Evolutionary conservation across 768 basidiomycete genomes (phyloP), one percentile per base, ranked within the genome.

Genomic region (Macrolepiota fuliginosa): DNA sequence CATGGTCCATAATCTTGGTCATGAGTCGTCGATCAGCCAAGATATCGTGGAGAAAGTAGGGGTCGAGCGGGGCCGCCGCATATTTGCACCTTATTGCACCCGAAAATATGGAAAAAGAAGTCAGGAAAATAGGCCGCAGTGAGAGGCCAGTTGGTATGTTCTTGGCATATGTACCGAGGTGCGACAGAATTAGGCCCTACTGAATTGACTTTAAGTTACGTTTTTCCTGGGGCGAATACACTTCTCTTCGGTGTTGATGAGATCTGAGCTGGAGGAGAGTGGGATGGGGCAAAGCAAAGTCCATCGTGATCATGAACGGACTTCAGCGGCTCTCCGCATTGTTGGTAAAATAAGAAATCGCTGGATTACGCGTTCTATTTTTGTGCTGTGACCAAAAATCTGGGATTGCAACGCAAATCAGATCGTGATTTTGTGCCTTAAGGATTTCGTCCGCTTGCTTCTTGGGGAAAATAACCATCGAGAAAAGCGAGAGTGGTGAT

Each of bases 41-140:
- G 25, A 35, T 32, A 27, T 35, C n/a, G 29, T 58, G 24, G 32
- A 37, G 29, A 51, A 51, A 49, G 52, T 29, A 29, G 40, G 4
- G 35, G 19, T 49, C 27, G 54, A 36, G 53, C 42, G 59, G 59
- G 59, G 59, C 52, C 59, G 42, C 35, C 19, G 29, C 12, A 24
- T 52, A 47, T 55, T 19, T 54, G n/a, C 54, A 54, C 12, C 35
- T 61, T 49, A 61, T 61, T 61, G 60, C 53, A 55, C 35, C 60
- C 60, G 60, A 55, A 49, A 47, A 46, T 54, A 47, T 29, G 59
- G 59, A 61, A 54, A 53, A 60, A 61, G 59, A 61, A 54, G 59
- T 3, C 40, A 35, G 24, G 42, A 42, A 60, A 47, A 54, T 47
- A 61, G 54, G 47, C 45, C 42, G 19, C 53, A 61, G 53, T 27